phyloP scores from a whole-genome alignment of 139 green algal species.

The Yamagishiella unicocca region DNA sequence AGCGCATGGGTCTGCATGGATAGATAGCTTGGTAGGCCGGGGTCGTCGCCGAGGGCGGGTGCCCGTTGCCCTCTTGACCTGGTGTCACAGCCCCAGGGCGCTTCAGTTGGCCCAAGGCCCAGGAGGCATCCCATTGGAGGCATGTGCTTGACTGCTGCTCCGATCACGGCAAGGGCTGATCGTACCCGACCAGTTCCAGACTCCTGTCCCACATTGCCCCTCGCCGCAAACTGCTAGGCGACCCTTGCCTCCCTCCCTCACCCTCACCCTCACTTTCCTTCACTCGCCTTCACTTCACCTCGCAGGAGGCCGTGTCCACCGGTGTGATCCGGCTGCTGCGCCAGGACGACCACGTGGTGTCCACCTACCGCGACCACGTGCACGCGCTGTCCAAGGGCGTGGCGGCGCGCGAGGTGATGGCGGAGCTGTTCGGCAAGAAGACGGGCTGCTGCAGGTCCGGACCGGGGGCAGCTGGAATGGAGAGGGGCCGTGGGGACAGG shows the following conservation, averaged over 20 bases:
- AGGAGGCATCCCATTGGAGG: too few species aligned
- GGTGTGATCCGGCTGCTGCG: conserved; percentile 79
- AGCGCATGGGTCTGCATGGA: too few species aligned
- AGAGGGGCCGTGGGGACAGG: neutral
- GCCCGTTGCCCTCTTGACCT: too few species aligned
- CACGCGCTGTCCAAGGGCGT: conserved; percentile 96
- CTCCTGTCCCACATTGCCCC: too few species aligned
- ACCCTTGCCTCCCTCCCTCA: neutral
- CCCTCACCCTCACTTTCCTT: neutral
- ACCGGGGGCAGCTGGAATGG: neutral
- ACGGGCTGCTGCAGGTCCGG: conserved; percentile 87
- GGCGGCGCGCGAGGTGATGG: conserved; percentile 88
- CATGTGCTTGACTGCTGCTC: too few species aligned
- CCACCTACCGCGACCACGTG: conserved; percentile 98
- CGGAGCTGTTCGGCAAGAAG: conserved; percentile 99
- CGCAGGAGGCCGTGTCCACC: conserved; percentile 88
- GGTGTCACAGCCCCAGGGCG: too few species aligned
- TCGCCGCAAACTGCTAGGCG: too few species aligned
- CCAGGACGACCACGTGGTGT: conserved; percentile 93
- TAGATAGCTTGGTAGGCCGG: too few species aligned
- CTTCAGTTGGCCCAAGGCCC: too few species aligned
- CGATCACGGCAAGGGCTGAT: too few species aligned
- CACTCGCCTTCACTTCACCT: neutral
- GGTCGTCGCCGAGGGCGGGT: too few species aligned
- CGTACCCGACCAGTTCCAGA: too few species aligned